Evolutionary conservation across 2,329 filamentous ascomycete genomes (phyloP), one percentile per base, ranked within the genome.

Genomic region (Fusarium incarnatum): DNA sequence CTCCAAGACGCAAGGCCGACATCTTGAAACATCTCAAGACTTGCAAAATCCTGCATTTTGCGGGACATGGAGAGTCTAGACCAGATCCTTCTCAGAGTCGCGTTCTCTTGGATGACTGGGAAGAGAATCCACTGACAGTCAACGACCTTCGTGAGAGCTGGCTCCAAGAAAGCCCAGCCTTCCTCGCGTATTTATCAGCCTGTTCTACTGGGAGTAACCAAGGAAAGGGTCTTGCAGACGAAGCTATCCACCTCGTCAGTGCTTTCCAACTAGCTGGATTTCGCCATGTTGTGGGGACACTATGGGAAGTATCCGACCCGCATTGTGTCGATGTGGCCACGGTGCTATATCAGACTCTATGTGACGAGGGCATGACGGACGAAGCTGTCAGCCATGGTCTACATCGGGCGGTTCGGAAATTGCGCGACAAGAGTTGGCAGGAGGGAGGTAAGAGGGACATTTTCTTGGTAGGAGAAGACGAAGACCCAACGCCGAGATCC

Each of bases 191-290:
- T 0, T 7, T 46, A 0, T 46, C 44, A 0, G 44, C 23, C 16
- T 46, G 23, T 6, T 46, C 44, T 2, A 46, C 44, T 7, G 44
- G 44, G 0, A 18, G 13, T 0, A 46, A 46, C 6, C 5, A 8
- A 4, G 23, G 6, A 11, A 0, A 4, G 0, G 9, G 16, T 4
- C 23, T 46, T 5, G 0, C 10, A 1, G 44, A 46, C 0, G 23
- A 46, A 0, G 44, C 20, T 3, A 25, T 27, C 16, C 22, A 46
- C 7, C 13, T 42, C 0, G 8, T 42, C 0, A 42, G 40, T 10
- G 40, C 40, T 13, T 42, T 16, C 0, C 40, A 42, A 10, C 3
- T 42, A 6, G 40, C 40, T 15, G 20, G 40, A 2, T 42, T 42
- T 1, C 18, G 34, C 1, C 34, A 37, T n/a, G 34, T 37, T 12